Evolutionary conservation across 148 eudicot genomes (phyloP).

Genomic region (Cornus controversa): DNA sequence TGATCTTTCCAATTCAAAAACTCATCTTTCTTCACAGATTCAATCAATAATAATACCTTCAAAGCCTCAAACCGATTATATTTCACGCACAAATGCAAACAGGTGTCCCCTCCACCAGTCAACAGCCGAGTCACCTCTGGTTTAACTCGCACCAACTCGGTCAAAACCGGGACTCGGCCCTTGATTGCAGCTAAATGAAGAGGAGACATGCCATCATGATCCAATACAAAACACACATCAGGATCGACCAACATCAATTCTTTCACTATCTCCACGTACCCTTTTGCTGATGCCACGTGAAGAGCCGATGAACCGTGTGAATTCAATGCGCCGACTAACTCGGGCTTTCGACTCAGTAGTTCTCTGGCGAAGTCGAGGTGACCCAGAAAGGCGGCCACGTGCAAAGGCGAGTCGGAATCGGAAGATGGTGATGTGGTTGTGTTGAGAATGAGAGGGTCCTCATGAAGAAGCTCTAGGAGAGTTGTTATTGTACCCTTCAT

Average conservation of each 20-base stretch:
- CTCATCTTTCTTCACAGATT: conserved; percentile 5
- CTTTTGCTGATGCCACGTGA: conserved; percentile 27
- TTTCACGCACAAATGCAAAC: conserved; percentile 27
- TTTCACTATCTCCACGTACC: conserved; percentile 5
- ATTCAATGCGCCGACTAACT: conserved; percentile 12
- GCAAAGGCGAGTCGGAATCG: conserved; percentile 13
- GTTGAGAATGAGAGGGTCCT: conserved; percentile 7
- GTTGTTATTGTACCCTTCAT: background rate
- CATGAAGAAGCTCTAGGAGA: background rate
- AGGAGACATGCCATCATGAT: conserved; percentile 25
- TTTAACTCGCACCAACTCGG: conserved; percentile 14
- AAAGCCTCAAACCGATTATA: conserved; percentile 24
- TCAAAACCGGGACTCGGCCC: conserved; percentile 18
- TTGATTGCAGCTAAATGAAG: conserved; percentile 29
- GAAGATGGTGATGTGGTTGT: background rate
- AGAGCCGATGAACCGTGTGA: conserved; percentile 20
- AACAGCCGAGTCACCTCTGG: conserved; percentile 6
- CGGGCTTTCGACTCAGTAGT: conserved; percentile 9
- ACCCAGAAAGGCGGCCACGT: conserved; percentile 30
- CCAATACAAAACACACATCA: conserved; percentile 15
- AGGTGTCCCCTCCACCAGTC: conserved; percentile 17
- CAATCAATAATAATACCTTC: conserved; percentile 20
- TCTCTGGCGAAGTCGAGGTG: conserved; percentile 9
- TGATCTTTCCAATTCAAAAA: conserved; percentile 24
- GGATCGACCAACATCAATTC: background rate